Evolutionary conservation across 2,329 filamentous ascomycete genomes (phyloP).

Genomic region (Clarireedia sp.): DNA sequence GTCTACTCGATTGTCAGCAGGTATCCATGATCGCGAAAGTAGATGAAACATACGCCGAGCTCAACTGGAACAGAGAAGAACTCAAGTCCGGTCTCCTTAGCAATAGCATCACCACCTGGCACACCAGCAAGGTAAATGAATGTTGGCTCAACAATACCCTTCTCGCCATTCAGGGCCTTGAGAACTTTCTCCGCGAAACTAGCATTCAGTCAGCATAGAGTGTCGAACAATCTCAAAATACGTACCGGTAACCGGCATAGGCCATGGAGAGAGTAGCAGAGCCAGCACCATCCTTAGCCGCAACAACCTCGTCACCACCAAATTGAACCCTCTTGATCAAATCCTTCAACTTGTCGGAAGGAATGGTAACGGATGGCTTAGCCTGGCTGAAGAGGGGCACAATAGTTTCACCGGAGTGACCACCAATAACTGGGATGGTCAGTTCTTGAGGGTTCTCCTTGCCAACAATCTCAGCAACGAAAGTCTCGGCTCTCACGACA

Average conservation of each 20-base stretch:
- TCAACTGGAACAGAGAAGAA: conserved; percentile 96
- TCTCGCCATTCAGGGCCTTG: conserved; percentile 86
- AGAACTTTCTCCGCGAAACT: conserved; percentile 94
- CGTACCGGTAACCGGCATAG: conserved; percentile 85
- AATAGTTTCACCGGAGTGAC: conserved; percentile 97
- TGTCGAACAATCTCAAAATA: background rate
- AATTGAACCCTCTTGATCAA: conserved; percentile 95
- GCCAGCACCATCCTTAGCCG: conserved; percentile 97
- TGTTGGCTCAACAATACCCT: conserved; percentile 87
- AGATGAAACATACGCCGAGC: conserved; percentile 75
- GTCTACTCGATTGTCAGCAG: conserved; percentile 71
- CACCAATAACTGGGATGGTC: conserved; percentile 86
- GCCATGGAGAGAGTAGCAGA: conserved; percentile 98
- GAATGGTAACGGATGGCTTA: conserved; percentile 70
- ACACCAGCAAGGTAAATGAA: conserved; percentile 93
- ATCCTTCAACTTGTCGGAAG: conserved; percentile 30
- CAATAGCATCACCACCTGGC: conserved; percentile 75
- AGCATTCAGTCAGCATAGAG: conserved; percentile 10
- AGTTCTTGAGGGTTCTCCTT: conserved; percentile 33
- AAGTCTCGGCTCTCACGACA: conserved; percentile 93
- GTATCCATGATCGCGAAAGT: conserved; percentile 56
- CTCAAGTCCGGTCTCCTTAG: conserved; percentile 74
- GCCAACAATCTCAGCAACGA: conserved; percentile 66
- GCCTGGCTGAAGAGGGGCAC: conserved; percentile 95
- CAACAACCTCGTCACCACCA: conserved; percentile 96